Evolutionary conservation across 2,329 filamentous ascomycete genomes (phyloP), one percentile per base, ranked within the genome.

Genomic region (Colletotrichum camelliae): DNA sequence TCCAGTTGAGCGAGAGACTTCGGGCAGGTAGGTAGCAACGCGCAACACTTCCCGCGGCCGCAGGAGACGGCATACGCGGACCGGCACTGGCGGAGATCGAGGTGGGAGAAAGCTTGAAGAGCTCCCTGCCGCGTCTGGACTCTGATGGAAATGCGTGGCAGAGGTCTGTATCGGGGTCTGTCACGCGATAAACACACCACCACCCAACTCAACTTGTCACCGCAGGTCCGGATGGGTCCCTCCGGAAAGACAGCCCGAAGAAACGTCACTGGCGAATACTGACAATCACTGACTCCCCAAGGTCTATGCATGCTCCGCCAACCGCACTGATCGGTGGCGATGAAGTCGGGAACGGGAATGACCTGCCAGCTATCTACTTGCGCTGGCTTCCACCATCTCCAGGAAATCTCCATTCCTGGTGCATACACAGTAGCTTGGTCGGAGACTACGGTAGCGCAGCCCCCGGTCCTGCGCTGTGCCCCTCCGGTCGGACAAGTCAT

Each of bases 221-320:
- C 24, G 21, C 62, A 48, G 15, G 7, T 35, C 43, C 27, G 58
- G 35, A 74, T 52, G 33, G 67, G 58, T 39, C 21, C 29, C 65
- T 74, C 37, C 68, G 68, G 60, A 52, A 37, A 72, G 68, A 9
- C 31, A 29, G 9, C 52, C 62, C 69, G 29, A 29, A 37, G 43
- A 21, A 76, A 68, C 37, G 35, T 65, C 70, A 76, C 70, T 37
- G 64, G 21, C 43, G 24, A 57, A 64, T 29, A 15, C 21, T 13
- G 64, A 18, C 43, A 37, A 43, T 55, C 21, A n/a, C n/a, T 13
- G 4, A 16, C 21, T 67, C 10, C 72, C 10, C 72, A 35, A 64
- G 69, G 62, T 48, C 69, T 24, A 72, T 72, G 73, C 69, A 75
- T 75, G 73, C 69, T 58, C 64, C 27, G 9, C 57, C 48, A 29